Base-by-base conservation (phyloP, 2,329 filamentous ascomycete species). In the Stemphylium beticola region DNA sequence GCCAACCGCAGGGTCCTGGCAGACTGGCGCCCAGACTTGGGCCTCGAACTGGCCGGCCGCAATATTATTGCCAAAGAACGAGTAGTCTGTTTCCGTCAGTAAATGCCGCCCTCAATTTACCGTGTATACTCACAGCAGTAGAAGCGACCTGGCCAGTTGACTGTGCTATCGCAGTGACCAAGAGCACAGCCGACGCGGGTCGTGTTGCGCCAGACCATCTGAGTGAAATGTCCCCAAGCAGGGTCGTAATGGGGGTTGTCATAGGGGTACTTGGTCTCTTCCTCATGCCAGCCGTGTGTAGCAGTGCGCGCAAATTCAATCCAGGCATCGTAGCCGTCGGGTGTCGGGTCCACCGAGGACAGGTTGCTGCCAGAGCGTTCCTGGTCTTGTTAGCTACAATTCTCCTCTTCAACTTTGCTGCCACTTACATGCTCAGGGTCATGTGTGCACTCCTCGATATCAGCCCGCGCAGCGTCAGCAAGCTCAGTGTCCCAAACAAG, bases 141-240 rank as follows among this genome's bases (percentile, higher is more conserved):
- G 53, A 75, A 59, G 48, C 73, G 73, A n/a, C 56, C 70, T 2
- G 72, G 67, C 46, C 48, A 70, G 15, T 58, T 29, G 14, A 61
- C 62, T 15, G 50, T 37, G 20, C 55, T 50, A 38, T 62, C 55
- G 61, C 73, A 74, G 49, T 67, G 58, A 15, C 61, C 64, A 3
- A 74, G 36, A 37, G 74, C 73, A 53, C 74, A 76, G 33, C 74
- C 74, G 26, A 76, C 56, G n/a, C 64, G 67, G 2, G 66, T 60
- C 11, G 64, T 66, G 55, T 72, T 70, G 43, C 72, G 72, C 74
- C 74, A 76, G 45, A 76, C 73, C 60, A 76, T 61, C 64, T 76
- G 74, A 6, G 71, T 69, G 63, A 76, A 76, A 64, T 76, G 73
- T 17, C 70, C 72, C 64, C 67, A 71, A 7, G 64, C 57, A n/a